Conservation (phyloP, 495 filamentous ascomycete genomes). For the Talaromyces wortmannii region DNA sequence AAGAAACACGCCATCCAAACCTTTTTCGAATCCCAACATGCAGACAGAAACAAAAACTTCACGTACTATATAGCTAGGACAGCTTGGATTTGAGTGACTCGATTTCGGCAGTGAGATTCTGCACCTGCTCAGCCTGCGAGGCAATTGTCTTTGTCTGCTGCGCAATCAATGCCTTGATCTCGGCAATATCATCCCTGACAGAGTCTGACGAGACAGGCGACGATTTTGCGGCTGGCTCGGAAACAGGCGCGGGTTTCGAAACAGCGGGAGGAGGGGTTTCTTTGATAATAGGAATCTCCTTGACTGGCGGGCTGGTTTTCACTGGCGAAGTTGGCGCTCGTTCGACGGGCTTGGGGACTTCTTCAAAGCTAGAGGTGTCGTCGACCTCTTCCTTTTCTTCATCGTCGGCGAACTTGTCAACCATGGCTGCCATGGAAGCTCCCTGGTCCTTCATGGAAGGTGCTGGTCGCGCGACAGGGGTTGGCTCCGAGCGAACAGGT, state of each 20-base stretch:
- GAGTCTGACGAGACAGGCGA: constrained; percentile 12
- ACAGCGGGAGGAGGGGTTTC: neutral
- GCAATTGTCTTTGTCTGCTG: constrained; percentile 40
- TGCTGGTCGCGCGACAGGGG: constrained; percentile 43
- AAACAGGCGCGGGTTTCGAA: no score
- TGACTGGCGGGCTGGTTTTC: constrained; percentile 17
- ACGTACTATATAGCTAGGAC: neutral
- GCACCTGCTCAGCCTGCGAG: constrained; percentile 35
- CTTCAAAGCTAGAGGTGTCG: constrained; percentile 77
- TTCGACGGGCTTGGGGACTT: constrained; percentile 60
- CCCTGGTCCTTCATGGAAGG: constrained; percentile 77
- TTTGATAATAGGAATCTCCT: constrained; percentile 15
- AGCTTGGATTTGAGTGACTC: constrained; percentile 39
- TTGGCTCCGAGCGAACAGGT: constrained; percentile 22
- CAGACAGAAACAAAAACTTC: neutral
- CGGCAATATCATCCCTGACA: constrained; percentile 33
- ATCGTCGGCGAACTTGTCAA: constrained; percentile 74
- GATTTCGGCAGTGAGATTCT: constrained; percentile 36
- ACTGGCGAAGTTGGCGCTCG: constrained; percentile 25
- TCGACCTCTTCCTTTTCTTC: constrained; percentile 50
- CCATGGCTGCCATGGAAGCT: constrained; percentile 73
- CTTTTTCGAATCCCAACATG: neutral
- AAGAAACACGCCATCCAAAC: neutral
- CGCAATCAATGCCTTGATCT: constrained; percentile 36
- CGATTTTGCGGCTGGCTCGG: neutral